Percentiles rank a stretch among this genome's conserved stretches.
Evolutionary conservation across 2,329 filamentous ascomycete genomes (phyloP).

Genomic region (Penicillium crustosum): DNA sequence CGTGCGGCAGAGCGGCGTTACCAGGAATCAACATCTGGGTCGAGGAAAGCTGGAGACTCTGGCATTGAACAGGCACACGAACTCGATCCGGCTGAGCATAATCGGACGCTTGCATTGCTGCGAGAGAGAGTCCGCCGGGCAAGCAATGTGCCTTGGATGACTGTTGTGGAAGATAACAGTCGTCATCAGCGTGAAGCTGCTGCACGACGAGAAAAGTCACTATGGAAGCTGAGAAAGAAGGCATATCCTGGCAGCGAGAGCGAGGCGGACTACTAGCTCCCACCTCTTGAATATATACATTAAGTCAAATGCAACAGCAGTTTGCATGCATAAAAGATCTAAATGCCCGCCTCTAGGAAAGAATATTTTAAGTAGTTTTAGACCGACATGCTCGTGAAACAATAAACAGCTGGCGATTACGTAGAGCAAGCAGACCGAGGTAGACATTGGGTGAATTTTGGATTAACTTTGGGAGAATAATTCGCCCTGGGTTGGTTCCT

Average conservation of each 20-base stretch:
- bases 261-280: slow-evolving; percentile 35
- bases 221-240: slow-evolving; percentile 44
- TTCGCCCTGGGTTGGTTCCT: too few relatives aligned
- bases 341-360: too few relatives aligned
- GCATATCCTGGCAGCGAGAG: slow-evolving; percentile 40
- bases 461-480: too few relatives aligned
- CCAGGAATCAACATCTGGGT: slow-evolving; percentile 23
- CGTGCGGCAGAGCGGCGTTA: slow-evolving; percentile 38
- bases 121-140: slow-evolving; percentile 38
- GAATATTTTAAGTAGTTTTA: too few relatives aligned
- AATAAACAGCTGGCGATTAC: too few relatives aligned
- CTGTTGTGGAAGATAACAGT: slow-evolving; percentile 37
- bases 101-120: slow-evolving; percentile 27
- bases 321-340: background rate
- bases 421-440: too few relatives aligned
- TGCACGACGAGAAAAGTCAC: slow-evolving; percentile 29
- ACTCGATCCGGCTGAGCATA: slow-evolving; percentile 17
- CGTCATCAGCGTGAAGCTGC: slow-evolving; percentile 28
- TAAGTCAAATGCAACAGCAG: background rate
- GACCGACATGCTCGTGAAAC: too few relatives aligned
- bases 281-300: background rate
- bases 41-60: slow-evolving; percentile 20
- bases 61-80: slow-evolving; percentile 1
- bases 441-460: too few relatives aligned
- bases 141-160: slow-evolving; percentile 45